Conservation (phyloP, 495 filamentous ascomycete species). For the Annulohypoxylon nitens region DNA sequence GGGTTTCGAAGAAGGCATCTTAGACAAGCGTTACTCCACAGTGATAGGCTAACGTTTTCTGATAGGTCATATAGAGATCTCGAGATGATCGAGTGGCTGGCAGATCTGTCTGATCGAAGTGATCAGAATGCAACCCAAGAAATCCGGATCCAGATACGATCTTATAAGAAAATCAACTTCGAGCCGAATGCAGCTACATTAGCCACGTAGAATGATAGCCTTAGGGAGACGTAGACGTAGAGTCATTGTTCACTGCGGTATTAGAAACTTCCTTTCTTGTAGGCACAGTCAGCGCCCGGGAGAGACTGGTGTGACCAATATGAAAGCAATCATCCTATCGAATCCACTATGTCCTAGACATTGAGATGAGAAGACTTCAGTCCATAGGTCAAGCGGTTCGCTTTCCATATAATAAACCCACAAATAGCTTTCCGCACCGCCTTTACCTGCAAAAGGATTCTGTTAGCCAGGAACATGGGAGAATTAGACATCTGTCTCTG, state of each 20-base stretch:
- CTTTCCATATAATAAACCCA: conserved; percentile 41
- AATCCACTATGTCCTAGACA: conserved; percentile 54
- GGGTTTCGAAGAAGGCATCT: conserved; percentile 71
- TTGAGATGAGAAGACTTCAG: conserved; percentile 52
- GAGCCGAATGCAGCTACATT: conserved; percentile 31
- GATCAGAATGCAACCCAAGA: conserved; percentile 10
- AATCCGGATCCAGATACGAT: conserved; percentile 26
- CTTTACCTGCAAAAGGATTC: conserved; percentile 39
- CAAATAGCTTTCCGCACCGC: conserved; percentile 37
- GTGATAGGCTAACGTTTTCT: conserved; percentile 5
- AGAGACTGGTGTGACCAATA: conserved; percentile 52
- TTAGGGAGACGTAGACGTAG: conserved; percentile 19
- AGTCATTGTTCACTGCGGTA: conserved; percentile 36
- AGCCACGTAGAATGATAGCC: conserved; percentile 26
- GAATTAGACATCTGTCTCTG: conserved; percentile 51
- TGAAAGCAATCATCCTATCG: conserved; percentile 51
- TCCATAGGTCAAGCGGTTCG: conserved; percentile 37
- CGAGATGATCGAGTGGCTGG: conserved; percentile 6
- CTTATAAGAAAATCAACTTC: conserved; percentile 32
- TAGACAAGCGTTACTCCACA: conserved; percentile 16
- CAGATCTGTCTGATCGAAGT: conserved; percentile 8
- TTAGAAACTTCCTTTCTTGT: conserved; percentile 20
- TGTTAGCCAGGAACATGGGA: conserved; percentile 31
- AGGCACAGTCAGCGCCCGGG: conserved; percentile 31
- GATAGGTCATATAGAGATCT: not conserved